Base-by-base conservation (phyloP, 306 rosid species). In the Canavalia gladiata region DNA sequence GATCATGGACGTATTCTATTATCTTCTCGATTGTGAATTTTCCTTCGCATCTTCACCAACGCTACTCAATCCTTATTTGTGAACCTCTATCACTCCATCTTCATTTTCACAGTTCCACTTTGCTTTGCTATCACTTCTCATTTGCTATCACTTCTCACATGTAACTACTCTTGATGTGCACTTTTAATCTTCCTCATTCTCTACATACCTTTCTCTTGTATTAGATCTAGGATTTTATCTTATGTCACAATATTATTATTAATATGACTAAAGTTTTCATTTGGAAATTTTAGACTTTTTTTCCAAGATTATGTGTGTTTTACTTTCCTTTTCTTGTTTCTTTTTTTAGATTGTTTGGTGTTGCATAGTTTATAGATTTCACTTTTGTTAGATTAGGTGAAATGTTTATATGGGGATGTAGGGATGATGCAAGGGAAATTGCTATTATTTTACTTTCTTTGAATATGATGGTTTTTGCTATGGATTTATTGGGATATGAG, bases 381-480 rank as follows among this genome's bases (percentile, higher is more conserved):
- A 67, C 64, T 78, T 59, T 43, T 41, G 79, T 79, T 88, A 18
- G 84, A 94, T 79, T 72, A 33, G 83, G 55, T 33, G 69, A 68
- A 62, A 62, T 86, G 75, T 47, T 87, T 75, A 13, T 66, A 60
- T 82, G 75, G 76, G 99, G 99, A 57, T 95, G 99, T 80, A 88
- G 98, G 88, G 99, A 97, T 46, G 99, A 95, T 84, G 98, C 91
- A 51, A 95, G 98, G 79, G 99, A 95, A 91, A 98, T 97, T 72
- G 99, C 99, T 73, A 93, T 95, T 75, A 91, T 93, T 79, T 89
- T 95, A 83, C 92, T 95, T 81, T 94, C 99, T 42, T 93, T 98
- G 49, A 95, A 95, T 84, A 91, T 95, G 72, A 90, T 98, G 29
- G 99, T 95, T 85, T 95, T 95, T 52, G 82, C 98, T 64, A 88